Evolutionary conservation across 1,139 yeast genomes (phyloP), one percentile per base, ranked within the genome.

Genomic region (Candida sojae): DNA sequence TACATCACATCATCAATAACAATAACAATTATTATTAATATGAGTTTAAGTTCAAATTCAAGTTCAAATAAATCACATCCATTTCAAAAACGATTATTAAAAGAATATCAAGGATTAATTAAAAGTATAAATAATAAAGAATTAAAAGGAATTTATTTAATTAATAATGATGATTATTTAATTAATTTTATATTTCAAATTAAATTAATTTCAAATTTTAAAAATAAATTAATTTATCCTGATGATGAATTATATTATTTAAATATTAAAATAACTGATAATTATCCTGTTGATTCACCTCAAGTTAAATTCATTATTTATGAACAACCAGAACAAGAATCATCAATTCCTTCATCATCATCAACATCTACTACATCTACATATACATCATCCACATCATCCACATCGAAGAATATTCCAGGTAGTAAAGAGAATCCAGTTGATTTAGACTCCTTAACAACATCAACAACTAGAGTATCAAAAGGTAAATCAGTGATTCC

Each of bases 211-310:
- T 23, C 13, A 23, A 36, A 36, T 25, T 46, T 74, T 21, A 46
- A 51, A 42, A 64, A 62, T 45, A 48, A 46, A 44, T 57, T 55
- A 6, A 39, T 72, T 12, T 79, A 79, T 54, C 65, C 66, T 1
- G 58, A 61, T 17, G 60, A 56, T 9, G 80, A 73, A 49, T 61
- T 48, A n/a, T 71, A 62, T 50, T 61, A 62, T 42, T 56, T 74
- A 39, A 54, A 61, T 23, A 67, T 84, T 25, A 63, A 64, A 41
- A 70, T 83, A 23, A 67, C 77, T 1, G 57, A 65, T 0, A 73
- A 73, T 1, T 86, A 86, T 54, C 93, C 93, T 0, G 83, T 84
- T 34, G 79, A 73, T 26, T 77, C 86, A 1, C 93, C 92, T 0
- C 77, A 76, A 52, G 88, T 83, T 2, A 72, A 76, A 49, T 86